These are phyloP conservation scores for Candida dendrica DNA, from an alignment of 805 yeast genomes.

Conservation along the genomic window DNA sequence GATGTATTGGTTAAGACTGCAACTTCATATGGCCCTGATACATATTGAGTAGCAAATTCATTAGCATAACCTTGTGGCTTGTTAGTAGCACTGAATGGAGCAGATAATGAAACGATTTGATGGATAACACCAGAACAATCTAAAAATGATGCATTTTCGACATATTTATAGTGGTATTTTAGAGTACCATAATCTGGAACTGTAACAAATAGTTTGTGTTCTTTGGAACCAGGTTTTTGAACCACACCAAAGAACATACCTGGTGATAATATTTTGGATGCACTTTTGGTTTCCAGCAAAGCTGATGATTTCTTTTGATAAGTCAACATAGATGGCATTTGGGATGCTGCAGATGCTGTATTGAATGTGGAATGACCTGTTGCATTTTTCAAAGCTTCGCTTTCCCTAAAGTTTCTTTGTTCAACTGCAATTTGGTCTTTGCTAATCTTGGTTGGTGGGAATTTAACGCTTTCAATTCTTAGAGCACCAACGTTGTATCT, in stretches of 20 bases:
- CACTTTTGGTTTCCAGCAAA: conserved; percentile 48
- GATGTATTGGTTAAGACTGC: conserved; percentile 81
- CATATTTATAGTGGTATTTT: conserved; percentile 61
- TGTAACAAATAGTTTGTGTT: conserved; percentile 58
- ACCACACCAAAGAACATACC: conserved; percentile 77
- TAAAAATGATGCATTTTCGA: conserved; percentile 77
- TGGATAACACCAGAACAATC: conserved; percentile 57
- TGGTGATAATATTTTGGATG: conserved; percentile 66
- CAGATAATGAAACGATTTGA: conserved; percentile 65
- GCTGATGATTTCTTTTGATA: conserved; percentile 50
- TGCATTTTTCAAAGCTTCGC: conserved; percentile 24
- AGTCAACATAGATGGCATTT: conserved; percentile 27
- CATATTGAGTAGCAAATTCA: conserved; percentile 80
- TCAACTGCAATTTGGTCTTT: conserved; percentile 19
- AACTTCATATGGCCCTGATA: conserved; percentile 55
- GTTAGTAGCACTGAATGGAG: conserved; percentile 62
- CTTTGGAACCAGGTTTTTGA: conserved; percentile 16
- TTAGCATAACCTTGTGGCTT: conserved; percentile 82
- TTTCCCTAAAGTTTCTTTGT: conserved; percentile 18
- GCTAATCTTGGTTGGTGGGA: conserved; percentile 54
- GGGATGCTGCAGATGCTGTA: conserved; percentile 17
- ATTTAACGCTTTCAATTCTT: conserved; percentile 44
- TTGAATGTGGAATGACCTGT: conserved; percentile 21
- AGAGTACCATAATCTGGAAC: conserved; percentile 82
- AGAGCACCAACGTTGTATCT: conserved; percentile 29